phyloP scores from a whole-genome alignment of 441 rosid genomes.

The Pelargonium australe region DNA sequence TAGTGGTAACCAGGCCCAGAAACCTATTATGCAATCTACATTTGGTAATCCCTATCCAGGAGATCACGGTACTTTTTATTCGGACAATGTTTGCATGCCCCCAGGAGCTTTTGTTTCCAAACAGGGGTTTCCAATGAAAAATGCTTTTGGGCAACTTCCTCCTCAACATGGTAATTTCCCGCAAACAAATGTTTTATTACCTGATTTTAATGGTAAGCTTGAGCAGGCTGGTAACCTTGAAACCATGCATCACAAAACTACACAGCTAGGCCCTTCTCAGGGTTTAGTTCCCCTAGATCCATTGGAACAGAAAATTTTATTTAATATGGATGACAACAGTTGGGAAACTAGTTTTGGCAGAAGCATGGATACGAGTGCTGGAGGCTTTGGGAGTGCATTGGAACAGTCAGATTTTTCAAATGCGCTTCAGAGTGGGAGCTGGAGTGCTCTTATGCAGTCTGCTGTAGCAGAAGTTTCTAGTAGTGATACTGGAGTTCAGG shows the following conservation, averaged over 20 bases:
- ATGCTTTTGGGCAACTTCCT: slow-evolving; percentile 30
- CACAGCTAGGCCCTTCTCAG: slow-evolving; percentile 29
- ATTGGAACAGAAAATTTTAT: slow-evolving; percentile 51
- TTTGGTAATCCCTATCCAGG: slow-evolving; percentile 24
- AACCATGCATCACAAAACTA: slow-evolving; percentile 30
- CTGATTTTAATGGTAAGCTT: slow-evolving; percentile 30
- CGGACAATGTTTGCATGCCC: slow-evolving; percentile 27
- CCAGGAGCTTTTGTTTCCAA: slow-evolving; percentile 32
- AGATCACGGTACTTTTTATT: slow-evolving; percentile 28
- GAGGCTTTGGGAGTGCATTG: slow-evolving; percentile 31
- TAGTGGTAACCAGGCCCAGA: slow-evolving; percentile 29
- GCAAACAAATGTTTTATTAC: slow-evolving; percentile 26
- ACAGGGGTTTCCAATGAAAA: slow-evolving; percentile 34
- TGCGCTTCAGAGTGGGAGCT: slow-evolving; percentile 57
- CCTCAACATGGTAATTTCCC: slow-evolving; percentile 27
- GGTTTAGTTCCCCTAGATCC: slow-evolving; percentile 48
- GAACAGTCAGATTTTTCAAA: slow-evolving; percentile 30
- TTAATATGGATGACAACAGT: slow-evolving; percentile 38
- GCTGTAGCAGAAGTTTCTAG: slow-evolving; percentile 62
- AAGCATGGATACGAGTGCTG: slow-evolving; percentile 28
- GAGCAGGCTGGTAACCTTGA: slow-evolving; percentile 34
- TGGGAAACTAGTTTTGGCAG: slow-evolving; percentile 27
- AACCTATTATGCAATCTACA: slow-evolving; percentile 30
- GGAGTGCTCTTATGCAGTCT: slow-evolving; percentile 70
- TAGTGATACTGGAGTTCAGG: slow-evolving; percentile 47